Evolutionary conservation across 176 grass and related monocot species (phyloP).

Genomic region (bread wheat (Triticum aestivum)): DNA sequence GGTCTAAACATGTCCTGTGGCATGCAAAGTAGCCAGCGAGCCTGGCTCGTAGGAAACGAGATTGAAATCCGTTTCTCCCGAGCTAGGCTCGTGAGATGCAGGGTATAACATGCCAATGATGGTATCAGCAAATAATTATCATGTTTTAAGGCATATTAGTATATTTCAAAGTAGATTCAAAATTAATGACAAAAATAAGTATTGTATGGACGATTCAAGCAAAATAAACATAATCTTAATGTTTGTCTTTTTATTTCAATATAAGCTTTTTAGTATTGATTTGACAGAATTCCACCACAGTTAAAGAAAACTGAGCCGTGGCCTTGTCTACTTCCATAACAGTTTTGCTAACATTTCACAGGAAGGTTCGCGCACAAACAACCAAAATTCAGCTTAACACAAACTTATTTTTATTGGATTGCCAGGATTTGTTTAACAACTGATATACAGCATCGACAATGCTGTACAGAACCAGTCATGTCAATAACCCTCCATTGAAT

Average conservation of each 20-base stretch:
- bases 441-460: constrained; percentile 2
- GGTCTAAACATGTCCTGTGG: not conserved
- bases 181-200: constrained; percentile 28
- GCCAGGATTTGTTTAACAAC: constrained; percentile 25
- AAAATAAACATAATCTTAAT: constrained; percentile 33
- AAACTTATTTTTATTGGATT: constrained; percentile 34
- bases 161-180: constrained; percentile 16
- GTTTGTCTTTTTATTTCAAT: constrained; percentile 14
- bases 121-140: constrained; percentile 25
- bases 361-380: constrained; percentile 6
- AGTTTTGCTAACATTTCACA: constrained; percentile 23
- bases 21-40: constrained; percentile 12
- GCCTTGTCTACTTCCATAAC: constrained; percentile 9
- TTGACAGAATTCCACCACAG: constrained; percentile 10
- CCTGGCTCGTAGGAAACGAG: not conserved
- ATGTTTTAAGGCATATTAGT: constrained; percentile 26
- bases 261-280: not conserved
- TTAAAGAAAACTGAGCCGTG: not conserved
- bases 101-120: constrained; percentile 17
- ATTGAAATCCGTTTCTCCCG: not conserved
- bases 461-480: not conserved
- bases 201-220: constrained; percentile 6
- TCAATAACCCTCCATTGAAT: constrained; percentile 8
- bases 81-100: not conserved
- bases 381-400: not conserved